Conservation (phyloP, 2,329 filamentous ascomycete genomes). For the Fonsecaea pedrosoi region DNA sequence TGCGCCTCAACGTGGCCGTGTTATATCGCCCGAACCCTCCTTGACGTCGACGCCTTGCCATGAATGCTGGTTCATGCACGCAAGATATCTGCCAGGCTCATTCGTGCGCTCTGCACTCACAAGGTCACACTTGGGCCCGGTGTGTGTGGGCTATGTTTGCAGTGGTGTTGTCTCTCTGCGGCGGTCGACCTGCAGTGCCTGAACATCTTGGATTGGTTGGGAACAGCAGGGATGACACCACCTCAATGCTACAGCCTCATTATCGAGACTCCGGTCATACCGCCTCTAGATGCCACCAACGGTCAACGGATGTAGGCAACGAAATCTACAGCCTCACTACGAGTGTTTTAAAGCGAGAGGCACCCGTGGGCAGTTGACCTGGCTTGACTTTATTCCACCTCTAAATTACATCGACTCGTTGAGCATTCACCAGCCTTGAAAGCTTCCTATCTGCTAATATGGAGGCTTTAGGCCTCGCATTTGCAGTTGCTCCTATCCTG, state of each 20-base stretch:
- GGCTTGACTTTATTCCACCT: not conserved
- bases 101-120: not conserved
- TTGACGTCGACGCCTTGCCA: not conserved
- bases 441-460: not conserved
- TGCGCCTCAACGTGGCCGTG: not conserved
- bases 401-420: not conserved
- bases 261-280: not conserved
- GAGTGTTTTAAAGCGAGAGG: not conserved
- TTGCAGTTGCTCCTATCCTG: not conserved
- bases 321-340: not conserved
- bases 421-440: not conserved
- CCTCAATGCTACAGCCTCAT: constrained; percentile 2
- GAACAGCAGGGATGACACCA: not conserved
- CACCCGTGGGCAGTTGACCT: not conserved
- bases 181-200: not conserved
- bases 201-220: constrained; percentile 1
- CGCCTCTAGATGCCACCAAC: not conserved
- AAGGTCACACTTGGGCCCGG: not conserved
- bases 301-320: not conserved
- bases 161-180: not conserved
- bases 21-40: not conserved
- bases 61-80: not conserved
- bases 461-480: not conserved
- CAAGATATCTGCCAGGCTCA: not conserved
- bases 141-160: not conserved